phyloP scores from a whole-genome alignment of 148 eudicot species.

The Pharnaceum exiguum region DNA sequence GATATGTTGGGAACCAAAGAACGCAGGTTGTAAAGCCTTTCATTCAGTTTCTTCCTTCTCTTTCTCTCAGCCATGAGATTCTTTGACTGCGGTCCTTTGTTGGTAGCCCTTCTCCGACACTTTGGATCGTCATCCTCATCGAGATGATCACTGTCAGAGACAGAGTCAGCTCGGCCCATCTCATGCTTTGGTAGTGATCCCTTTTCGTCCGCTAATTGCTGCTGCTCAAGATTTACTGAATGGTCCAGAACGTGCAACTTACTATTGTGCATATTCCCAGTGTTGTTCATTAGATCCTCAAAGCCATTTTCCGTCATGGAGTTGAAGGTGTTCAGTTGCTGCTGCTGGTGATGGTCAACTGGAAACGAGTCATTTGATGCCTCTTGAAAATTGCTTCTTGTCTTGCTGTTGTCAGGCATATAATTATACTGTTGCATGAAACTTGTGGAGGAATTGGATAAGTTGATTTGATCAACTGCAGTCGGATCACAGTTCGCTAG shows the following conservation, averaged over 20 bases:
- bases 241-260: conserved; percentile 24
- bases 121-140: conserved; percentile 83
- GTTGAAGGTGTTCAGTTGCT: conserved; percentile 12
- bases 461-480: conserved; percentile 25
- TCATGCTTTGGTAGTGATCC: conserved; percentile 34
- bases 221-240: conserved; percentile 10
- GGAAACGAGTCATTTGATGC: conserved; percentile 23
- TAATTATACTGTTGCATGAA: conserved; percentile 39
- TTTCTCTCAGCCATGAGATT: conserved; percentile 92
- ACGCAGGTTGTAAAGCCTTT: conserved; percentile 71
- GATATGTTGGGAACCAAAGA: conserved; percentile 86
- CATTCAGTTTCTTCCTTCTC: conserved; percentile 86
- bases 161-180: conserved; percentile 43
- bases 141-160: conserved; percentile 66
- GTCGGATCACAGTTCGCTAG: conserved; percentile 21
- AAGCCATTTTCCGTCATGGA: conserved; percentile 22
- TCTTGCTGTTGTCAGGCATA: conserved; percentile 21
- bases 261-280: conserved; percentile 10
- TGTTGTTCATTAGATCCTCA: conserved; percentile 33
- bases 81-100: conserved; percentile 72
- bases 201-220: conserved; percentile 35
- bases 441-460: conserved; percentile 36
- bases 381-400: conserved; percentile 26
- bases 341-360: conserved; percentile 4
- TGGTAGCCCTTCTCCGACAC: conserved; percentile 48